Base-by-base conservation (phyloP, 257 asterid species). In the Craterostigma plantagineum region DNA sequence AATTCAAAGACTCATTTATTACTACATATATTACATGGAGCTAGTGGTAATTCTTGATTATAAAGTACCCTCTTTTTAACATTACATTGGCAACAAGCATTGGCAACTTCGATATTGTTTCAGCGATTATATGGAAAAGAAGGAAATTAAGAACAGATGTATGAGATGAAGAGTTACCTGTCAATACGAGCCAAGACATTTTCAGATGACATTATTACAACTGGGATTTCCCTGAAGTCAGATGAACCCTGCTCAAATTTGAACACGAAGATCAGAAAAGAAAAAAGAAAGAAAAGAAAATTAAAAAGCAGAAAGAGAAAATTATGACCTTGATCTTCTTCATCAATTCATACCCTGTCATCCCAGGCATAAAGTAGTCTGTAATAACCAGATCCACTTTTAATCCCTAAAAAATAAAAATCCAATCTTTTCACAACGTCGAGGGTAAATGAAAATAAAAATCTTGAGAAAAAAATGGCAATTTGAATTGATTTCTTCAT, bases 191-290 rank as follows among this genome's bases (percentile, higher is more conserved):
- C 62, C 69, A 73, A 55, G 51, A 77, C 70, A 51, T 77, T 77
- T 57, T 73, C 91, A 9, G 85, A 77, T n/a, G 91, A 77, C 91
- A 77, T 77, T 48, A 77, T 77, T 42, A 77, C 91, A 30, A 77
- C 91, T 12, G 91, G 91, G 34, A 74, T 60, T 69, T 73, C 73
- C 56, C 72, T 60, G 16, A 77, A 68, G 37, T 58, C 42, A 34
- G 91, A 71, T 18, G 91, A 77, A 30, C 91, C 79, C 91, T 77
- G 68, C 63, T 49, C 0, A 33, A 33, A 12, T 10, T 12, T 13
- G 13, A 48, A 35, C 48, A 43, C 11, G 46, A 14, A 43, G 15
- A 41, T 11, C 10, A 41, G 16, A 41, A 9, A 41, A 41, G 5
- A 1, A 14, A 3, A n/a, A n/a, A 6, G 12, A 39, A 7, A 39